Percentiles rank a stretch among this genome's conserved stretches.
These are phyloP conservation scores for Hirschioporus abietinus DNA, from an alignment of 768 basidiomycete species.

Conservation along the genomic window DNA sequence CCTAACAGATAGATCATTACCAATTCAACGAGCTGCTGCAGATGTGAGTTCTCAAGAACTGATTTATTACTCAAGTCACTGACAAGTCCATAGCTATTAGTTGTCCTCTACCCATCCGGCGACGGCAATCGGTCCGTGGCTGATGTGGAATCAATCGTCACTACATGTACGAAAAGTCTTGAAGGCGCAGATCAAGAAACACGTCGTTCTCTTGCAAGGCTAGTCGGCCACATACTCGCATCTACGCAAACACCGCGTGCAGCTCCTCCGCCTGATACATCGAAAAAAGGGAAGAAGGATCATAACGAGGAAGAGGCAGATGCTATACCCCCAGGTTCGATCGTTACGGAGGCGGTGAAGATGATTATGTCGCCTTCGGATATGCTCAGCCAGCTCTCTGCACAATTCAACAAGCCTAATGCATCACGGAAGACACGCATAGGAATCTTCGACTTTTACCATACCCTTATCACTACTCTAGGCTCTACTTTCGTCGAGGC, in stretches of 20 bases:
- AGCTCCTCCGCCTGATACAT: constrained; percentile 36
- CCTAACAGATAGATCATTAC: constrained; percentile 75
- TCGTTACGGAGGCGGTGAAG: constrained; percentile 50
- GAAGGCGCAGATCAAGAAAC: constrained; percentile 84
- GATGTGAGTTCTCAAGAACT: constrained; percentile 42
- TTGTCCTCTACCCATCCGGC: constrained; percentile 55
- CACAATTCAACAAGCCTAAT: constrained; percentile 72
- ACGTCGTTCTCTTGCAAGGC: constrained; percentile 69
- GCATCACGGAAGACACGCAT: constrained; percentile 67
- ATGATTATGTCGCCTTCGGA: constrained; percentile 68
- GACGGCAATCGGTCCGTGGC: constrained; percentile 48
- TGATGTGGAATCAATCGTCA: constrained; percentile 76
- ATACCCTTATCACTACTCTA: constrained; percentile 66
- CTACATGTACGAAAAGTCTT: constrained; percentile 62
- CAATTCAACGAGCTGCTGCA: constrained; percentile 80
- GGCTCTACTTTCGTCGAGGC: constrained; percentile 75
- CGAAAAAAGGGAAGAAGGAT: constrained; percentile 57
- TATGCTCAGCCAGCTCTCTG: constrained; percentile 79
- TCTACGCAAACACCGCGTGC: constrained; percentile 70
- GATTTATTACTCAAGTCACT: background rate
- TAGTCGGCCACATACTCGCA: constrained; percentile 81
- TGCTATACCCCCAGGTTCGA: constrained; percentile 34
- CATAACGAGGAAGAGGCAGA: constrained; percentile 39
- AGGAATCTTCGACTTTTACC: constrained; percentile 87
- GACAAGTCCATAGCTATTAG: constrained; percentile 37